Evolutionary conservation across 2,329 filamentous ascomycete genomes (phyloP).

Genomic region (Xylariaceae sp.): DNA sequence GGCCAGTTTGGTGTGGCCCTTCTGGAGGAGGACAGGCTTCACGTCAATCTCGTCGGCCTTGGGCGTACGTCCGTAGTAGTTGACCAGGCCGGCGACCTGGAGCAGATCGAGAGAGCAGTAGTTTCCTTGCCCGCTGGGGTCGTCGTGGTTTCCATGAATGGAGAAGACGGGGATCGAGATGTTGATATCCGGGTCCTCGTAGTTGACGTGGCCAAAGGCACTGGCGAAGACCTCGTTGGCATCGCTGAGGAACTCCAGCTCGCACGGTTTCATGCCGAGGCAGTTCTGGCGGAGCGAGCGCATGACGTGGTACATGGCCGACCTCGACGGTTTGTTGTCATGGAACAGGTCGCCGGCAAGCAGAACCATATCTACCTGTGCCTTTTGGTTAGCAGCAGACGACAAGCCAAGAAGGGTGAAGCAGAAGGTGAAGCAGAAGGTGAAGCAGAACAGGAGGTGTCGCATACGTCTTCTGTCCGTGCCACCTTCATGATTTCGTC

Average conservation of each 20-base stretch:
- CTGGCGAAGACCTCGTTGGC: conserved; percentile 85
- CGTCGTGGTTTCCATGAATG: conserved; percentile 97
- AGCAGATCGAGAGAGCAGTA: conserved; percentile 86
- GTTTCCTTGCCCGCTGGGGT: conserved; percentile 93
- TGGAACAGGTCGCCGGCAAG: conserved; percentile 95
- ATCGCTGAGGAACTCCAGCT: conserved; percentile 91
- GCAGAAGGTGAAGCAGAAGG: not conserved
- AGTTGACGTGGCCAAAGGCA: conserved; percentile 91
- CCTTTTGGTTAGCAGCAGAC: conserved; percentile 12
- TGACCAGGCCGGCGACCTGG: conserved; percentile 84
- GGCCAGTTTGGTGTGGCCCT: conserved; percentile 86
- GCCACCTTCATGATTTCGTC: conserved; percentile 92
- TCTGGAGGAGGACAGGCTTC: conserved; percentile 88
- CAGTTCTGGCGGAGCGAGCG: conserved; percentile 88
- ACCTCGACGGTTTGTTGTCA: conserved; percentile 94
- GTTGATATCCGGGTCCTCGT: conserved; percentile 96
- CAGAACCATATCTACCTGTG: conserved; percentile 88
- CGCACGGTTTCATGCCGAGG: conserved; percentile 89
- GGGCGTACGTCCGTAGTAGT: conserved; percentile 90
- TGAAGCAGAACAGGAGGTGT: not conserved
- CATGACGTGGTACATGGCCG: conserved; percentile 97
- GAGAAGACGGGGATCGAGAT: conserved; percentile 96
- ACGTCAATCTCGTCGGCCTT: conserved; percentile 91
- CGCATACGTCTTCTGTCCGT: conserved; percentile 66
- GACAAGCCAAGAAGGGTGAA: not conserved